These are phyloP conservation scores for Paratinospora sagittata DNA, from an alignment of 164 flowering plant species.

Conservation along the genomic window DNA sequence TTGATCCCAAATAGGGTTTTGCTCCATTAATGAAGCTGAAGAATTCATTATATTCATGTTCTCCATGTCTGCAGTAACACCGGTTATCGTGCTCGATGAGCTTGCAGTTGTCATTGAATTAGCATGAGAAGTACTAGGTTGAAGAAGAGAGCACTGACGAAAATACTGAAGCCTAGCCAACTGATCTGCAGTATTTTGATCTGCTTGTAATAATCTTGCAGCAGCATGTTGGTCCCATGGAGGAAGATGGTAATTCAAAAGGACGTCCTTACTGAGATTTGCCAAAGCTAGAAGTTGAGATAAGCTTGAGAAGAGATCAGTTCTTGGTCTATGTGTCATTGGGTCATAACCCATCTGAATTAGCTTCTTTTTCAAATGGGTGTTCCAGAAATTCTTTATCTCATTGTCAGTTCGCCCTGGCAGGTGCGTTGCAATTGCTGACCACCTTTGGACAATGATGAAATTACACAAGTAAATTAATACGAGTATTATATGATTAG, in stretches of 20 bases:
- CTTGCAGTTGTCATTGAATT: conserved; percentile 3
- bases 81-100: conserved; percentile 12
- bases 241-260: conserved; percentile 17
- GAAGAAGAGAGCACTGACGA: conserved; percentile 39
- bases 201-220: conserved; percentile 34
- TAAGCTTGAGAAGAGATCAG: conserved; percentile 35
- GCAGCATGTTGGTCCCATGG: conserved; percentile 11
- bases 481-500: no score
- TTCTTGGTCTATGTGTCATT: conserved; percentile 50
- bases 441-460: conserved; percentile 27
- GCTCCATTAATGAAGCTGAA: conserved; percentile 19
- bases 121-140: conserved; percentile 23
- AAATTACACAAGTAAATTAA: no score
- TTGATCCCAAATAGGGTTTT: conserved; percentile 13
- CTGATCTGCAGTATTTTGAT: conserved; percentile 33
- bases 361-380: conserved; percentile 49
- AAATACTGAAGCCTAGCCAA: conserved; percentile 47
- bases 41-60: conserved; percentile 36
- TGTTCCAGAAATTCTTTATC: conserved; percentile 55
- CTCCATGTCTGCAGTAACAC: conserved; percentile 32
- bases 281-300: conserved; percentile 37
- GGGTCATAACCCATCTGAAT: conserved; percentile 54
- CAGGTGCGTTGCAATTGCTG: conserved; percentile 42
- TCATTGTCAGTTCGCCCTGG: conserved; percentile 52
- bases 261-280: conserved; percentile 22